Evolutionary conservation across 1,284 basidiomycete species (phyloP).

Genomic region (Porphyrellus sp.): DNA sequence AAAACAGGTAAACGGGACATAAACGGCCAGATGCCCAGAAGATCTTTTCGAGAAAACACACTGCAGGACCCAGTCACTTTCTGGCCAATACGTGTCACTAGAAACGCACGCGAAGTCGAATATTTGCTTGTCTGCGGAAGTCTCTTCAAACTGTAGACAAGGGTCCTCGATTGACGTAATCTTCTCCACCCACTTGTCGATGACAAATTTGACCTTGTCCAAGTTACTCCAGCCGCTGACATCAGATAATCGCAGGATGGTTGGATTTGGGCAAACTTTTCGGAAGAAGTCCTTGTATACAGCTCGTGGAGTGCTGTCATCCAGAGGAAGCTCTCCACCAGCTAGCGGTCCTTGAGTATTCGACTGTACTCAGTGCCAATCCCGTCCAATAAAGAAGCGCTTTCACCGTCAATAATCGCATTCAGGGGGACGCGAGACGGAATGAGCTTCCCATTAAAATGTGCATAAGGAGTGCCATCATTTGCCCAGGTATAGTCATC

Average conservation of each 20-base stretch:
- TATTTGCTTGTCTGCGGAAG: constrained; percentile 24
- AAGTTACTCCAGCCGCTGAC: constrained; percentile 20
- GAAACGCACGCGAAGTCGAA: constrained; percentile 33
- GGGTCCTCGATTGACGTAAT: constrained; percentile 32
- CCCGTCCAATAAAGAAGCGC: background rate
- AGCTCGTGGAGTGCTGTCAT: constrained; percentile 33
- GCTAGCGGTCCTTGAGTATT: constrained; percentile 36
- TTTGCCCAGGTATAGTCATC: constrained; percentile 39
- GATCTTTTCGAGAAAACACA: constrained; percentile 30
- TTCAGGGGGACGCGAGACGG: constrained; percentile 38
- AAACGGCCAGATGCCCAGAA: constrained; percentile 38
- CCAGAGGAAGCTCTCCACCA: constrained; percentile 35
- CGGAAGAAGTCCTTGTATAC: constrained; percentile 37
- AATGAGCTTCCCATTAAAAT: constrained; percentile 32
- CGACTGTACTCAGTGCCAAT: background rate
- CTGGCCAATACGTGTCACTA: background rate
- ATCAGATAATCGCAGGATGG: constrained; percentile 27
- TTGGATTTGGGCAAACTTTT: constrained; percentile 36
- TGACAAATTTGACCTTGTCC: constrained; percentile 25
- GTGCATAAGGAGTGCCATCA: constrained; percentile 29
- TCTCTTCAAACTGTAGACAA: constrained; percentile 36
- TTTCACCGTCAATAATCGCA: constrained; percentile 25
- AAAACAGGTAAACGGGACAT: constrained; percentile 39
- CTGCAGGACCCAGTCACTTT: constrained; percentile 19
- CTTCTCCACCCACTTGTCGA: constrained; percentile 35